A percentile compares a stretch with the other conserved stretches of the same genome.
Conservation (phyloP, 78 protist genomes). For the Dictyostelium citrinum region DNA sequence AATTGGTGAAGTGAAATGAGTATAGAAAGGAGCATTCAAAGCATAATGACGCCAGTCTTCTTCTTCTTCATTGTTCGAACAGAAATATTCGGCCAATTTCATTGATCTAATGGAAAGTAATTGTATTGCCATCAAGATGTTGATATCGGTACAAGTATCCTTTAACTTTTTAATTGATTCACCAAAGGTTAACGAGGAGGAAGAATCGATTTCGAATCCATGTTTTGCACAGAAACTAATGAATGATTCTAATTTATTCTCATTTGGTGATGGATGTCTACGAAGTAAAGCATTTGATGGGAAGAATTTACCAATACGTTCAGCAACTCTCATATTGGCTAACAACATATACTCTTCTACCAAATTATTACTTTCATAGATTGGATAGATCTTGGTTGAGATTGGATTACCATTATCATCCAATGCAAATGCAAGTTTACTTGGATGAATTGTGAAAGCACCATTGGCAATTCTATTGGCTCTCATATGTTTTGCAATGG, state of each 20-base stretch:
- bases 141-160: not conserved
- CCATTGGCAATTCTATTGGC: slow-evolving; percentile 49
- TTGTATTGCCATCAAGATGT: slow-evolving; percentile 36
- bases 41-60: slow-evolving; percentile 84
- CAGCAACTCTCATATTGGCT: slow-evolving; percentile 95
- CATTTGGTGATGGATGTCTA: slow-evolving; percentile 89
- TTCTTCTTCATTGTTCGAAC: slow-evolving; percentile 57
- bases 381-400: slow-evolving; percentile 77
- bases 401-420: slow-evolving; percentile 77
- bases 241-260: slow-evolving; percentile 8
- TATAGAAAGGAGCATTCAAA: slow-evolving; percentile 89
- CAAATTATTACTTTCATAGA: slow-evolving; percentile 75
- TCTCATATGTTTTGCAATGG: slow-evolving; percentile 57
- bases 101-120: slow-evolving; percentile 90
- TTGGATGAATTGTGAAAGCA: slow-evolving; percentile 75
- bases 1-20: slow-evolving; percentile 99
- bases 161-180: slow-evolving; percentile 18
- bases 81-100: slow-evolving; percentile 93
- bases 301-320: slow-evolving; percentile 50
- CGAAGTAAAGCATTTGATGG: slow-evolving; percentile 91
- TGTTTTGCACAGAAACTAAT: slow-evolving; percentile 45
- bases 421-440: slow-evolving; percentile 82
- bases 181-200: slow-evolving; percentile 32
- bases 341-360: slow-evolving; percentile 97
- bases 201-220: slow-evolving; percentile 18